Evolutionary conservation across 2,329 filamentous ascomycete species (phyloP).

Genomic region (Botrytis cinerea): DNA sequence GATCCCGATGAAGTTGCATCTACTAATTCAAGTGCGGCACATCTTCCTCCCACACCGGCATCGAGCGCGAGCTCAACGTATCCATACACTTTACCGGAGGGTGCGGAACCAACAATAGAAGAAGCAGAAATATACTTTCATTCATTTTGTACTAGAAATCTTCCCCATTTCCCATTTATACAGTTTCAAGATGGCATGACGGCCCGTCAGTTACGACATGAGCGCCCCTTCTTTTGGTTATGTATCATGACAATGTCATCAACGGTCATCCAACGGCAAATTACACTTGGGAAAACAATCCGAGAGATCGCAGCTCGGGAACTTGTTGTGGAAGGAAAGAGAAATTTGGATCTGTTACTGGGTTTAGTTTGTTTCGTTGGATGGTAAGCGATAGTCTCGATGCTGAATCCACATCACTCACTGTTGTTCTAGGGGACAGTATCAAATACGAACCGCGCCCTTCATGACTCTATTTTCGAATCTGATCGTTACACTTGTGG

Average conservation of each 20-base stretch:
- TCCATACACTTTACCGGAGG: slow-evolving; percentile 8
- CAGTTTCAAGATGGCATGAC: slow-evolving; percentile 45
- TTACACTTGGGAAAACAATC: slow-evolving; percentile 45
- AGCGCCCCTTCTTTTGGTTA: slow-evolving; percentile 53
- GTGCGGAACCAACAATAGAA: slow-evolving; percentile 31
- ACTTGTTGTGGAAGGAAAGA: slow-evolving; percentile 51
- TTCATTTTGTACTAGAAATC: slow-evolving; percentile 47
- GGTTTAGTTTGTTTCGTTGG: slow-evolving; percentile 14
- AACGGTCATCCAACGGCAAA: slow-evolving; percentile 47
- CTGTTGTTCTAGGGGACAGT: not conserved
- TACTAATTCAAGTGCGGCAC: not conserved
- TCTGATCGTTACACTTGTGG: slow-evolving; percentile 6
- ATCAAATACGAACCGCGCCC: slow-evolving; percentile 7
- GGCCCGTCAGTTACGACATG: slow-evolving; percentile 44
- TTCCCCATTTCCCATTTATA: slow-evolving; percentile 51
- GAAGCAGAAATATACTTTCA: slow-evolving; percentile 47
- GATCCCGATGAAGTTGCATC: not conserved
- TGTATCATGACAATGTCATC: slow-evolving; percentile 52
- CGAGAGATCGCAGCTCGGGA: slow-evolving; percentile 49
- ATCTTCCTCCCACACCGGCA: slow-evolving; percentile 10
- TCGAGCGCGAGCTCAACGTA: not conserved
- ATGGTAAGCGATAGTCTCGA: not conserved
- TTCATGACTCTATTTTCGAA: slow-evolving; percentile 9
- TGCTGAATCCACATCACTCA: not conserved
- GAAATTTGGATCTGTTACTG: slow-evolving; percentile 42